phyloP scores from a whole-genome alignment of 139 green algal species.

The Chlamydomonas schloesseri region DNA sequence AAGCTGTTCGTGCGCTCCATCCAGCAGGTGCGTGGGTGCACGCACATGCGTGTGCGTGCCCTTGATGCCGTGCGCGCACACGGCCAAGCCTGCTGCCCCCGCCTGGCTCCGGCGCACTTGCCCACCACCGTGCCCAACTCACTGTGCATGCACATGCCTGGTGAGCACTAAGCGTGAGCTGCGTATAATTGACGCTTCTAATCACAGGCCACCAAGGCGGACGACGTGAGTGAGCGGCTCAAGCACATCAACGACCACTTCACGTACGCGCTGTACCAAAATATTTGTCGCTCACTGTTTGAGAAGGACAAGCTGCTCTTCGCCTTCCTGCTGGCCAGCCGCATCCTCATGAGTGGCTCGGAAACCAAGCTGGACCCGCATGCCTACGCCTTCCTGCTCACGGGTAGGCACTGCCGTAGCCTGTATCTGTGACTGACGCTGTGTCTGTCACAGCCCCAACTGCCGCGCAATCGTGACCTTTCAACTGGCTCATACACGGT shows the following conservation, averaged over 20 bases:
- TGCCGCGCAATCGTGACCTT: no score
- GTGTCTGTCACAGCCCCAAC: no score
- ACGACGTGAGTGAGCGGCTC: conserved; percentile 65
- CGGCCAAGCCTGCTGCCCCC: no score
- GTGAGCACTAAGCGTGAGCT: no score
- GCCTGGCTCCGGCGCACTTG: no score
- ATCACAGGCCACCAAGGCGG: conserved; percentile 27
- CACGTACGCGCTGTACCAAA: conserved; percentile 73
- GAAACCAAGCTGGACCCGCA: conserved; percentile 63
- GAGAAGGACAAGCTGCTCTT: conserved; percentile 90
- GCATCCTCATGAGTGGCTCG: conserved; percentile 63
- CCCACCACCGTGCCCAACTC: no score
- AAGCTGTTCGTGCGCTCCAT: conserved; percentile 42
- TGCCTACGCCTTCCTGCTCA: conserved; percentile 84
- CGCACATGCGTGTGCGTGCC: no score
- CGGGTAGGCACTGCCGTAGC: conserved; percentile 38
- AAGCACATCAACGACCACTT: conserved; percentile 80
- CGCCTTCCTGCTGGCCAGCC: conserved; percentile 73
- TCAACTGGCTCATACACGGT: no score
- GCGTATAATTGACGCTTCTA: no score
- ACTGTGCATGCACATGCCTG: no score
- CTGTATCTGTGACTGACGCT: no score
- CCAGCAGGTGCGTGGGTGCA: conserved; percentile 34
- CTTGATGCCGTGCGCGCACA: no score
- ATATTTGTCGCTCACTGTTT: conserved; percentile 71